A percentile compares a stretch with the other conserved stretches of the same genome.
phyloP scores from a whole-genome alignment of 2,329 filamentous ascomycete genomes.

The Cytospora paraplurivora region DNA sequence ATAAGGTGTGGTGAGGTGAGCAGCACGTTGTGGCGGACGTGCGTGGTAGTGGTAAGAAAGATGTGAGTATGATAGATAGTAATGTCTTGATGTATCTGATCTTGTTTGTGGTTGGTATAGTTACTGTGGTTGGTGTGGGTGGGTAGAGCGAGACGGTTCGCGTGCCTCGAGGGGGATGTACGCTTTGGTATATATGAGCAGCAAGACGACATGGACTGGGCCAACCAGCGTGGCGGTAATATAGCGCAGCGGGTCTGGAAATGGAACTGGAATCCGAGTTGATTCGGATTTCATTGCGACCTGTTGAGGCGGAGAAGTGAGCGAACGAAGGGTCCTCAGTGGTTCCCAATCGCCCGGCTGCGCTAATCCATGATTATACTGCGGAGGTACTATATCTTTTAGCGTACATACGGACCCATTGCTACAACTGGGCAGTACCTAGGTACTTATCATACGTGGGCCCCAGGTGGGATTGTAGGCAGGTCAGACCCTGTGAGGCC shows the following conservation, averaged over 20 bases:
- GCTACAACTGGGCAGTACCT: not conserved
- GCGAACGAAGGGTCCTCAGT: no score
- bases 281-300: not conserved
- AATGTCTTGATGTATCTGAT: not conserved
- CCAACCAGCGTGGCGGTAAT: conserved; percentile 19
- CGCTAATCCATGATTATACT: not conserved
- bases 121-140: conserved; percentile 22
- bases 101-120: not conserved
- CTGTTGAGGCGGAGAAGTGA: not conserved
- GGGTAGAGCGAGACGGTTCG: conserved; percentile 12
- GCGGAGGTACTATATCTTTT: not conserved
- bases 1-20: not conserved
- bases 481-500: no score
- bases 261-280: not conserved
- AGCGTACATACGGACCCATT: not conserved
- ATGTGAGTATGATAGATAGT: not conserved
- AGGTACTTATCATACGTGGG: no score
- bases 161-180: conserved; percentile 7
- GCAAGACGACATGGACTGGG: not conserved
- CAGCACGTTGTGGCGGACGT: conserved; percentile 26
- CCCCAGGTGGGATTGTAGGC: no score
- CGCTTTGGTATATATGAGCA: conserved; percentile 22
- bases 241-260: conserved; percentile 4
- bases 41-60: not conserved
- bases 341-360: not conserved